phyloP scores from a whole-genome alignment of 2,329 filamentous ascomycete species.

The Ilyonectria mors-panacis region DNA sequence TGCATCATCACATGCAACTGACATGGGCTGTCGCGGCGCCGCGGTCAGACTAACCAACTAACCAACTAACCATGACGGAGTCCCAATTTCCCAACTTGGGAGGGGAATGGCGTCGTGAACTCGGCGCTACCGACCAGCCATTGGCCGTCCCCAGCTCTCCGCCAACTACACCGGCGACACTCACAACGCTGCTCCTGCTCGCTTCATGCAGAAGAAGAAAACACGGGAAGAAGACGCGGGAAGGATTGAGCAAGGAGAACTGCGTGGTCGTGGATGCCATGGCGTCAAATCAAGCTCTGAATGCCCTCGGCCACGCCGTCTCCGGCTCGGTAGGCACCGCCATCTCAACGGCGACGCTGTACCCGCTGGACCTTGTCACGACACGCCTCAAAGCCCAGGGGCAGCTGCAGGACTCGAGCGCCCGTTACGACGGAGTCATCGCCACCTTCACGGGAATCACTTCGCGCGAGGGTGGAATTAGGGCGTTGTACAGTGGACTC shows the following conservation, averaged over 20 bases:
- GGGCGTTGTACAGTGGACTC: conserved; percentile 79
- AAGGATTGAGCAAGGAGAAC: neutral
- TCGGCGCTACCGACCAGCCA: neutral
- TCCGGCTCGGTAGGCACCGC: conserved; percentile 85
- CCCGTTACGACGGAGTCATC: conserved; percentile 74
- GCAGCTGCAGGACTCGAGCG: conserved; percentile 62
- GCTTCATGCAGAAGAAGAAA: neutral
- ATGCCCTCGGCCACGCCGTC: conserved; percentile 84
- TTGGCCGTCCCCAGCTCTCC: neutral
- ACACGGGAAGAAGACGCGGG: neutral
- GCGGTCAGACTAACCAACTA: neutral
- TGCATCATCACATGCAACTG: conserved; percentile 1
- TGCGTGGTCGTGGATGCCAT: conserved; percentile 33
- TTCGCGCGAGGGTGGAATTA: conserved; percentile 76
- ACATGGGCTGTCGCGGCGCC: neutral
- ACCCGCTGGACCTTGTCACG: conserved; percentile 86
- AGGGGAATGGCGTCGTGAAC: conserved; percentile 23
- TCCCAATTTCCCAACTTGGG: neutral
- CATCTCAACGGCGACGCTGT: conserved; percentile 82
- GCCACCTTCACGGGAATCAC: conserved; percentile 83
- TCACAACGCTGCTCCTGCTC: neutral
- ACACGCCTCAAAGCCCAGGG: conserved; percentile 87
- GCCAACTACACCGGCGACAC: neutral
- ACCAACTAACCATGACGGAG: neutral
- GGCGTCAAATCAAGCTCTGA: conserved; percentile 64